These are phyloP conservation scores for Trametes sp. DNA, from an alignment of 1,284 basidiomycete species.

Conservation along the genomic window DNA sequence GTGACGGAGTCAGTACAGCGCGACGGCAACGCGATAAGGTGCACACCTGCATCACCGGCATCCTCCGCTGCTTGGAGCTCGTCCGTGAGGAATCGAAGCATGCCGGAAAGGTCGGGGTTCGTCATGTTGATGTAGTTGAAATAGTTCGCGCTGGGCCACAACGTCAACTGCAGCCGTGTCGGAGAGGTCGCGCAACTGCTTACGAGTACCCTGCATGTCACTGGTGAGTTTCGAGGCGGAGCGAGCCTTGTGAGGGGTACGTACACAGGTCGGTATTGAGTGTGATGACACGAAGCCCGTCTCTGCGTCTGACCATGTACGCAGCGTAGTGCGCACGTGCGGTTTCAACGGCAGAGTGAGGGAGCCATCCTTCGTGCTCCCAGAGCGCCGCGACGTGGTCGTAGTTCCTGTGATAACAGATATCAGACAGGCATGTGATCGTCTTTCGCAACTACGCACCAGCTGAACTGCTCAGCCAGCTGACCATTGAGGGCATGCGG, in stretches of 20 bases:
- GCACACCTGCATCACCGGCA: constrained; percentile 65
- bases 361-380: constrained; percentile 77
- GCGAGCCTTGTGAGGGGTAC: constrained; percentile 35
- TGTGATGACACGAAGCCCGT: constrained; percentile 78
- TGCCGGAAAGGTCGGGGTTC: constrained; percentile 74
- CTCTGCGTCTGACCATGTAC: constrained; percentile 72
- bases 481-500: constrained; percentile 62
- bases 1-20: background rate
- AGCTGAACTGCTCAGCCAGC: constrained; percentile 68
- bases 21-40: background rate
- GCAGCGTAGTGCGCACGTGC: constrained; percentile 78
- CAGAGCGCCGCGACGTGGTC: constrained; percentile 75
- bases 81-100: constrained; percentile 81
- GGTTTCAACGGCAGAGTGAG: constrained; percentile 59
- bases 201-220: constrained; percentile 55
- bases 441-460: constrained; percentile 47
- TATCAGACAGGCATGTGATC: background rate
- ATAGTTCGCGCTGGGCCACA: constrained; percentile 60
- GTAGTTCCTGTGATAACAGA: constrained; percentile 79
- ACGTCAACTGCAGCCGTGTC: background rate
- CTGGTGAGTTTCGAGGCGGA: constrained; percentile 1
- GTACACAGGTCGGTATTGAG: constrained; percentile 81
- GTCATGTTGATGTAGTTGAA: constrained; percentile 84
- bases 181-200: constrained; percentile 17
- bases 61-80: constrained; percentile 84